A percentile compares a stretch with the other conserved stretches of the same genome.
phyloP scores from a whole-genome alignment of 768 basidiomycete genomes.

The Fibroporia radiculosa region DNA sequence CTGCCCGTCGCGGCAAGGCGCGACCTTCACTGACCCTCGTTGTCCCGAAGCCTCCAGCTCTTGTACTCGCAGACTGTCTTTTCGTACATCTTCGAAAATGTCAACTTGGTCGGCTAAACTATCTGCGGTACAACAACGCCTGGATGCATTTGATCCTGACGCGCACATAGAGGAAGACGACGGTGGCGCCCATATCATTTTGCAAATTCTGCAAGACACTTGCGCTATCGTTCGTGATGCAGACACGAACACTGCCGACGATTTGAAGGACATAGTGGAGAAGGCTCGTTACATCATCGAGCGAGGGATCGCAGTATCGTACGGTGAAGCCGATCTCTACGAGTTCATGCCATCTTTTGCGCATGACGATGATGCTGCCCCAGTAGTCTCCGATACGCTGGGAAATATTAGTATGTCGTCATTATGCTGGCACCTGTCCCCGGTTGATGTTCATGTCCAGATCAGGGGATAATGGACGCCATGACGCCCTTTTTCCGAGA shows the following conservation, averaged over 20 bases:
- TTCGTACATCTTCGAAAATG: not conserved
- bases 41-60: too few species aligned
- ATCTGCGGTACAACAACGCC: not conserved
- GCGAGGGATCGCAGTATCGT: conserved; percentile 1
- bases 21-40: too few species aligned
- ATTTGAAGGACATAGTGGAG: conserved; percentile 3
- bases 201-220: not conserved
- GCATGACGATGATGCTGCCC: conserved; percentile 5
- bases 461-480: not conserved
- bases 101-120: not conserved
- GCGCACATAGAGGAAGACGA: not conserved
- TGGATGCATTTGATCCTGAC: not conserved
- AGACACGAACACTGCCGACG: not conserved
- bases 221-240: conserved; percentile 12
- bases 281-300: conserved; percentile 4
- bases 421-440: too few species aligned
- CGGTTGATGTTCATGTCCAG: not conserved
- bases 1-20: too few species aligned
- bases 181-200: not conserved
- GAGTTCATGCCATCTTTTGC: conserved; percentile 15
- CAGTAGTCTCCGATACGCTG: conserved; percentile 5
- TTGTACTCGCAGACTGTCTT: too few species aligned
- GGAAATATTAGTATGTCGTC: too few species aligned
- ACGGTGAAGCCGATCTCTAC: conserved; percentile 9
- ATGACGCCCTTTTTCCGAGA: not conserved